These are phyloP conservation scores for Claviceps lovelessii DNA, from an alignment of 2,329 filamentous ascomycete genomes.

Conservation along the genomic window DNA sequence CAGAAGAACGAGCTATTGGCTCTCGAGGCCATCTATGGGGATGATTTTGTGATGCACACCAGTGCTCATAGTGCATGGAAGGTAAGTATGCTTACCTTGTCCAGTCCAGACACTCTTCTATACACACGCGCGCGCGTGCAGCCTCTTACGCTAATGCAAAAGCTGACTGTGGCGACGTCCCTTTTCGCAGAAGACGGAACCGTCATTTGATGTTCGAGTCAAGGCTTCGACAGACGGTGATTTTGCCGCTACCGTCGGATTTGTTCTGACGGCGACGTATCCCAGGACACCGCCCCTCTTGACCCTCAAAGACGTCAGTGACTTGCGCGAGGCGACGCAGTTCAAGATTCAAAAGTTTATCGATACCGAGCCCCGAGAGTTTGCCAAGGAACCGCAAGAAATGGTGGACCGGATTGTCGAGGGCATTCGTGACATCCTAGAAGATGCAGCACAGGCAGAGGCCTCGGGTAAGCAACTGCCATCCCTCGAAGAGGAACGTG, in stretches of 20 bases:
- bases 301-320: conserved; percentile 47
- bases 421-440: conserved; percentile 60
- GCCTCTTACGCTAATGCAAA: not conserved
- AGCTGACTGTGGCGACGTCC: not conserved
- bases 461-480: conserved; percentile 63
- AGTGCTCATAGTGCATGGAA: conserved; percentile 70
- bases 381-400: conserved; percentile 37
- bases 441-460: conserved; percentile 70
- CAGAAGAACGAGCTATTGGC: conserved; percentile 81
- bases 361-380: conserved; percentile 41
- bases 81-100: conserved; percentile 28
- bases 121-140: too few relatives aligned
- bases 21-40: conserved; percentile 74
- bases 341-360: conserved; percentile 55
- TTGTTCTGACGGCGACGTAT: conserved; percentile 79
- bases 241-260: conserved; percentile 55
- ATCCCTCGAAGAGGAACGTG: conserved; percentile 79
- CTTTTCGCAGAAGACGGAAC: conserved; percentile 54
- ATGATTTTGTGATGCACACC: conserved; percentile 68
- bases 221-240: conserved; percentile 61
- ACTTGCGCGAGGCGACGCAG: conserved; percentile 54
- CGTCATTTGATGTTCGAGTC: conserved; percentile 67
- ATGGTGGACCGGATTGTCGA: conserved; percentile 54
- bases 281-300: conserved; percentile 70
- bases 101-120: not conserved